phyloP scores from a whole-genome alignment of 2,329 filamentous ascomycete species.

The Colletotrichum abscissum region DNA sequence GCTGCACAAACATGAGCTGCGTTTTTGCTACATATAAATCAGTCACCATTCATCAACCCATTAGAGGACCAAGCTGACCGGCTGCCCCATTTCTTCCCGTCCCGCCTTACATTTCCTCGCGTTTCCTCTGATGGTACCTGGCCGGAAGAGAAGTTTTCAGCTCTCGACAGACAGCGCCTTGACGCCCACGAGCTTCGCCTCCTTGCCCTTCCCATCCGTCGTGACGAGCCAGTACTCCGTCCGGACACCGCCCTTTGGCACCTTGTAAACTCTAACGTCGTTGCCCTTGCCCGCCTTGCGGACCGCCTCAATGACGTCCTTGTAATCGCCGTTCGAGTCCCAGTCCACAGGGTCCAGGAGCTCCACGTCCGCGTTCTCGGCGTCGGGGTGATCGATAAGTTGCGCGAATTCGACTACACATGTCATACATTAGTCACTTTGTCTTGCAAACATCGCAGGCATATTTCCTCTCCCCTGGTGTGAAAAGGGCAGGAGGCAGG shows the following conservation, averaged over 20 bases:
- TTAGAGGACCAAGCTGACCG: not conserved
- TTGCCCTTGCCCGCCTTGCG: slow-evolving; percentile 70
- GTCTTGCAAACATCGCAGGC: not conserved
- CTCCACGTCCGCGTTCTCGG: slow-evolving; percentile 67
- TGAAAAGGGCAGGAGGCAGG: not conserved
- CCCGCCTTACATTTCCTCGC: not conserved
- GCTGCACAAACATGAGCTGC: not conserved
- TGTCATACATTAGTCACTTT: not conserved
- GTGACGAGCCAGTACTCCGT: slow-evolving; percentile 85
- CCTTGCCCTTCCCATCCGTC: slow-evolving; percentile 65
- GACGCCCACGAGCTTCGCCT: slow-evolving; percentile 76
- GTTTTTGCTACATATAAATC: not conserved
- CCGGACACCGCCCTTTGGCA: slow-evolving; percentile 71
- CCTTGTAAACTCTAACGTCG: slow-evolving; percentile 80
- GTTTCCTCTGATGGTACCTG: not conserved
- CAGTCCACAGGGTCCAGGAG: slow-evolving; percentile 78
- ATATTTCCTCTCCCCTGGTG: not conserved
- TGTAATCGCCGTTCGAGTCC: slow-evolving; percentile 79
- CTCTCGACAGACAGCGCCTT: slow-evolving; percentile 84
- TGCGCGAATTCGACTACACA: slow-evolving; percentile 68
- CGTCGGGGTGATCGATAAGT: slow-evolving; percentile 70
- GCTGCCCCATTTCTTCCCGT: not conserved
- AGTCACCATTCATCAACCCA: not conserved
- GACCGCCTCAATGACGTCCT: slow-evolving; percentile 75
- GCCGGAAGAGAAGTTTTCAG: slow-evolving; percentile 43